Base-by-base conservation (phyloP, 345 rosid species). In the Populus ilicifolia region DNA sequence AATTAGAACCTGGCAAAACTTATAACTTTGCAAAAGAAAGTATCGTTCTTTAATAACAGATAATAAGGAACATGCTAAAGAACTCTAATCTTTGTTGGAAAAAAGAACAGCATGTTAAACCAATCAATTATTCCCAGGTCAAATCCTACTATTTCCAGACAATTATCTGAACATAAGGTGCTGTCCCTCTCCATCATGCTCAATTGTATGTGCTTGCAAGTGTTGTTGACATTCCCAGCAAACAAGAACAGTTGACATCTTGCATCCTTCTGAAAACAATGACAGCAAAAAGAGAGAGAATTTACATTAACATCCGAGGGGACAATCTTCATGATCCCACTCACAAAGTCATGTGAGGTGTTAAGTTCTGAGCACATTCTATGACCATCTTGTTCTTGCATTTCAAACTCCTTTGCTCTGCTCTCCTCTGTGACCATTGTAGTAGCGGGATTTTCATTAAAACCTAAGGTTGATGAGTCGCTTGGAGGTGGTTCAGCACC, bases 291-390 rank as follows among this genome's bases (percentile, higher is more conserved):
- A 56, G 67, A 71, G 76, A 62, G 50, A 29, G 71, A 75, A 88
- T 98, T 92, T 88, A 91, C 98, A 86, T 96, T 94, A 39, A 88
- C 80, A 64, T 93, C 98, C 17, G 96, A 89, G 48, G 96, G 97
- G 82, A 92, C 94, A 74, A 96, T 96, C 90, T 90, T 93, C 99
- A 93, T 88, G 76, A 93, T 86, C 75, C 97, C 97, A 78, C 92
- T 92, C 67, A 92, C 88, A 66, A 91, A 88, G 82, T 96, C 99
- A 79, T 88, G 96, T 46, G 92, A 79, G 41, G 87, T 68, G 74
- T 80, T 89, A 13, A 86, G 80, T 70, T 91, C 96, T 6, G 96
- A 81, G 86, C 81, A 83, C 23, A 83, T 76, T 80, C 83, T 74
- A 67, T 89, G 82, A 54, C 83, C 83, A 78, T 91, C 90, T 77